Evolutionary conservation across 2,329 filamentous ascomycete species (phyloP), one percentile per base, ranked within the genome.

Genomic region (Fusarium stilboides): DNA sequence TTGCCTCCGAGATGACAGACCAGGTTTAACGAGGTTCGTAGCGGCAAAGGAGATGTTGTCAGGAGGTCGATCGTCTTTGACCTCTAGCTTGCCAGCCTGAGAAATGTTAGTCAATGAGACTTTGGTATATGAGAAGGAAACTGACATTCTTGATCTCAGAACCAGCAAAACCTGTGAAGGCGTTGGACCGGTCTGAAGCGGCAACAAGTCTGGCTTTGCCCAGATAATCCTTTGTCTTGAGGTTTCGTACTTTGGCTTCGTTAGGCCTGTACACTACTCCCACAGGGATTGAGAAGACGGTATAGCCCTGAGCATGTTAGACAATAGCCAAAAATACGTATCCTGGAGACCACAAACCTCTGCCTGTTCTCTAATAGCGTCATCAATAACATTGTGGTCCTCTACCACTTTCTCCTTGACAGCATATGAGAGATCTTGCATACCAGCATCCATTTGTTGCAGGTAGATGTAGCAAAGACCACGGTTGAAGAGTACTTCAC

Each of bases 391-490:
- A 78, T 97, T 93, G 82, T 99, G 96, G 74, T 98, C 95, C 56
- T 95, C 91, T 2, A 97, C 94, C 47, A 96, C 93, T 84, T 98
- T 98, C 81, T 98, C 96, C 80, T 97, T 96, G 26, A 93, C 92
- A 1, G 96, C 96, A 77, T 92, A 98, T 20, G 89, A 87, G 74
- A 99, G 84, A 83, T 99, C 96, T 79, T 96, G 91, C 87, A 99
- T 88, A 72, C 96, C 96, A 2, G 92, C 89, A 14, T 97, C 93
- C 79, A 92, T 92, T 80, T 98, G 94, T 77, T 97, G 93, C 31
- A 98, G 86, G 77, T 98, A 98, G 75, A 98, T 97, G 82, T 98
- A 98, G 83, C 96, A 98, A 60, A 99, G 86, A 62, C 96, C 96
- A 54, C 96, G 91, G 80, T 99, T 99, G 85, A 99, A 99, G 26